phyloP scores from a whole-genome alignment of 2,329 filamentous ascomycete species.

The Penicillium psychrosexuale region DNA sequence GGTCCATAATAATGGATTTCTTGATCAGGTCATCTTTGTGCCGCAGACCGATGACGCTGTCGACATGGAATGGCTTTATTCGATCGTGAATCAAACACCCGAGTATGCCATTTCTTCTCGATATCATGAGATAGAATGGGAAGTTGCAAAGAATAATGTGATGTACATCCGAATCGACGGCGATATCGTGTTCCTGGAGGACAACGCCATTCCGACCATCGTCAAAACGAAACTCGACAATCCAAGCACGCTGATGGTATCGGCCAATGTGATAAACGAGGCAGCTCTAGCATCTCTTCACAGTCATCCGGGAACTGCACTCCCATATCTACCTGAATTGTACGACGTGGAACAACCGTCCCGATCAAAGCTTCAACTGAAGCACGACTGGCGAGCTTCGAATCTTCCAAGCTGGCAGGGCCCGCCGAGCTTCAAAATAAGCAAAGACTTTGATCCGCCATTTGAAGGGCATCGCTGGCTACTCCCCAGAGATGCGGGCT shows the following conservation, averaged over 20 bases:
- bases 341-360: slow-evolving; percentile 17
- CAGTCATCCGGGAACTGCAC: slow-evolving; percentile 52
- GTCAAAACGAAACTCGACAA: slow-evolving; percentile 53
- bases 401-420: slow-evolving; percentile 36
- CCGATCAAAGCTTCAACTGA: slow-evolving; percentile 14
- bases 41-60: slow-evolving; percentile 36
- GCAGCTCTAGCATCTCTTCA: slow-evolving; percentile 55
- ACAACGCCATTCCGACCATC: slow-evolving; percentile 52
- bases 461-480: slow-evolving; percentile 51
- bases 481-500: slow-evolving; percentile 36
- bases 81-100: slow-evolving; percentile 28
- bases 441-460: slow-evolving; percentile 28
- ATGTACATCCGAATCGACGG: slow-evolving; percentile 47
- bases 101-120: slow-evolving; percentile 27
- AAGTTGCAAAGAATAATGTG: slow-evolving; percentile 22
- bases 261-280: slow-evolving; percentile 58
- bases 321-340: slow-evolving; percentile 54
- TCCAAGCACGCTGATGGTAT: slow-evolving; percentile 52
- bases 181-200: slow-evolving; percentile 43
- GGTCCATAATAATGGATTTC: slow-evolving; percentile 38
- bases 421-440: slow-evolving; percentile 29
- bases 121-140: slow-evolving; percentile 13
- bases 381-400: slow-evolving; percentile 33
- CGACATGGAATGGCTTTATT: slow-evolving; percentile 39
- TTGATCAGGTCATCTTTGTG: slow-evolving; percentile 46